phyloP scores from a whole-genome alignment of 331 rosid genomes.

The Rosa hybrid region DNA sequence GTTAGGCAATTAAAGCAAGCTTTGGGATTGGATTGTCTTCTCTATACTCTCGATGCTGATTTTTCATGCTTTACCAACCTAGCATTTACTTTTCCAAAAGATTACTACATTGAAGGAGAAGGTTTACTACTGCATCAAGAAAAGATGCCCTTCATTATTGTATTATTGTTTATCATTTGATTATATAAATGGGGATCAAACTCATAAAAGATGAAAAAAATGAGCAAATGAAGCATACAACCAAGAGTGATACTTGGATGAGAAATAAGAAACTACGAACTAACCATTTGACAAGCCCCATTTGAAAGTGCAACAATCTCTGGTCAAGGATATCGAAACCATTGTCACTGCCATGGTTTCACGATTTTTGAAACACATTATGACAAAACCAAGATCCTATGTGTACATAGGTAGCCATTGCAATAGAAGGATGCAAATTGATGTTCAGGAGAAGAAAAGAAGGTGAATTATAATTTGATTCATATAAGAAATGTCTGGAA shows the following conservation, averaged over 20 bases:
- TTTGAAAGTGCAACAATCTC: background rate
- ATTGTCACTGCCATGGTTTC: constrained; percentile 11
- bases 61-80: constrained; percentile 98
- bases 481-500: too few species aligned
- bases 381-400: background rate
- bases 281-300: constrained; percentile 16
- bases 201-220: background rate
- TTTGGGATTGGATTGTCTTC: constrained; percentile 88
- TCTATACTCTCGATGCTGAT: constrained; percentile 97
- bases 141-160: background rate
- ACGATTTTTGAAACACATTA: background rate
- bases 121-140: constrained; percentile 95
- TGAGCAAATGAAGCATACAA: background rate
- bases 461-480: background rate
- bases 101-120: constrained; percentile 93
- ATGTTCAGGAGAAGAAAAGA: background rate
- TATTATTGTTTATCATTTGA: too few species aligned
- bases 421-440: constrained; percentile 6
- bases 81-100: constrained; percentile 93
- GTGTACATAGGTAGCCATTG: constrained; percentile 17
- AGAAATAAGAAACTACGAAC: background rate
- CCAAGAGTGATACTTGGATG: background rate
- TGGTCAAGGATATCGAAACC: constrained; percentile 5
- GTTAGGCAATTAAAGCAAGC: constrained; percentile 77
- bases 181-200: background rate